Percentiles rank a stretch among this genome's conserved stretches.
Conservation (phyloP, 2,329 filamentous ascomycete species). For the Boeremia exigua region DNA sequence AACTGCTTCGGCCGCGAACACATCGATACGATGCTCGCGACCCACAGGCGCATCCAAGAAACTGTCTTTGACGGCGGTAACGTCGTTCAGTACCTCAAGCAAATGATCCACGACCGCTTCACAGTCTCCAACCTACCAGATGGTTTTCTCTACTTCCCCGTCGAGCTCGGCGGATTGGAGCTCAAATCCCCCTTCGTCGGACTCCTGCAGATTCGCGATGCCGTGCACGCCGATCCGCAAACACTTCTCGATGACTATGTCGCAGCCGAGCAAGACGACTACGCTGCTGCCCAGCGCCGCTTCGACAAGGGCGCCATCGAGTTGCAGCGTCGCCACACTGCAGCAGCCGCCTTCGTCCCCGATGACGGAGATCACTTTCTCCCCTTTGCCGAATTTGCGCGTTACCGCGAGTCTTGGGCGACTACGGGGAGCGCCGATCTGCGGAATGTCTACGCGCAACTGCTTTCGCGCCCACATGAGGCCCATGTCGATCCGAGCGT, state of each 20-base stretch:
- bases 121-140: conserved; percentile 55
- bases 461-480: conserved; percentile 31
- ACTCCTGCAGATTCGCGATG: conserved; percentile 53
- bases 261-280: conserved; percentile 44
- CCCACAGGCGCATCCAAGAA: conserved; percentile 58
- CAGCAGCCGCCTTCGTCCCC: conserved; percentile 21
- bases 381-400: conserved; percentile 34
- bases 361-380: conserved; percentile 31
- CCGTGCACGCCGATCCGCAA: conserved; percentile 44
- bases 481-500: conserved; percentile 27
- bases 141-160: conserved; percentile 60
- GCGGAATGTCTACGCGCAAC: conserved; percentile 18
- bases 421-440: conserved; percentile 21
- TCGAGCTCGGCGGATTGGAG: conserved; percentile 58
- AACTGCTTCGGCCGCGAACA: conserved; percentile 61
- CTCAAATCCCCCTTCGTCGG: conserved; percentile 59
- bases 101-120: conserved; percentile 61
- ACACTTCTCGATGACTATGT: conserved; percentile 52
- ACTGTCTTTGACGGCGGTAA: conserved; percentile 52
- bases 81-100: conserved; percentile 50
- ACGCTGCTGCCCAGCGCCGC: conserved; percentile 35
- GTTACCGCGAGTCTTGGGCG: conserved; percentile 28
- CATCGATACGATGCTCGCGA: conserved; percentile 60
- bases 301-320: conserved; percentile 39
- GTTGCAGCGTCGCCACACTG: conserved; percentile 2